phyloP scores from a whole-genome alignment of 768 basidiomycete species.

The Tricholomella constricta region DNA sequence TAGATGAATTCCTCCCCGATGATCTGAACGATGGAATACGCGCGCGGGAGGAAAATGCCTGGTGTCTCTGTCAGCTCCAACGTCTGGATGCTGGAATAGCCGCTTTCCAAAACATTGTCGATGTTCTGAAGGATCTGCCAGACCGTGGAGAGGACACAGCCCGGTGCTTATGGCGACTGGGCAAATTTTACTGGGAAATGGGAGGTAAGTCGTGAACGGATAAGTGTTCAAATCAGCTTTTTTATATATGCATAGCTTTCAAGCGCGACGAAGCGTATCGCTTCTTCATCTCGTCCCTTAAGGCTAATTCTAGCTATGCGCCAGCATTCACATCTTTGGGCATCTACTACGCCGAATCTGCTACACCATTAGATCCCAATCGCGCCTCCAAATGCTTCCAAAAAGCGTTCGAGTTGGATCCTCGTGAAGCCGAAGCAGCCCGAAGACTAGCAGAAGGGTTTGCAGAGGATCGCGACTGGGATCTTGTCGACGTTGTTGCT shows the following conservation, averaged over 20 bases:
- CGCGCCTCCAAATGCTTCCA: constrained; percentile 96
- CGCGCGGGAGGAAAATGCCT: constrained; percentile 80
- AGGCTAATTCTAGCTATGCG: constrained; percentile 73
- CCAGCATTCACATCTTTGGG: constrained; percentile 95
- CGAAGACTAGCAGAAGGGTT: constrained; percentile 83
- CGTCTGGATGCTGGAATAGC: constrained; percentile 46
- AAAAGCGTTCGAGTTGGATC: constrained; percentile 96
- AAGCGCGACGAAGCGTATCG: constrained; percentile 70
- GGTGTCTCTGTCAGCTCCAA: constrained; percentile 71
- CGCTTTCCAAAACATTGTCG: constrained; percentile 50
- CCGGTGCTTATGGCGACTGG: constrained; percentile 83
- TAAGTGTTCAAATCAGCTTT: constrained; percentile 4
- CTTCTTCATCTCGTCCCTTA: constrained; percentile 78
- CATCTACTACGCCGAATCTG: constrained; percentile 76
- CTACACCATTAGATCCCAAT: constrained; percentile 73
- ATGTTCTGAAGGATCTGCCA: constrained; percentile 45
- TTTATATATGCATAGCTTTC: constrained; percentile 34
- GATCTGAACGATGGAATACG: constrained; percentile 53
- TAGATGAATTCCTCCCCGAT: constrained; percentile 48
- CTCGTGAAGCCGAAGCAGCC: constrained; percentile 85
- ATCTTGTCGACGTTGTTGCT: constrained; percentile 93
- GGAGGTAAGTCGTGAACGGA: constrained; percentile 50
- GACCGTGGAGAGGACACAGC: constrained; percentile 63
- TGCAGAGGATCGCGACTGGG: constrained; percentile 93
- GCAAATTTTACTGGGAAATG: constrained; percentile 71